phyloP scores from a whole-genome alignment of 1,139 yeast species.

The Meyerozyma elateridarum region DNA sequence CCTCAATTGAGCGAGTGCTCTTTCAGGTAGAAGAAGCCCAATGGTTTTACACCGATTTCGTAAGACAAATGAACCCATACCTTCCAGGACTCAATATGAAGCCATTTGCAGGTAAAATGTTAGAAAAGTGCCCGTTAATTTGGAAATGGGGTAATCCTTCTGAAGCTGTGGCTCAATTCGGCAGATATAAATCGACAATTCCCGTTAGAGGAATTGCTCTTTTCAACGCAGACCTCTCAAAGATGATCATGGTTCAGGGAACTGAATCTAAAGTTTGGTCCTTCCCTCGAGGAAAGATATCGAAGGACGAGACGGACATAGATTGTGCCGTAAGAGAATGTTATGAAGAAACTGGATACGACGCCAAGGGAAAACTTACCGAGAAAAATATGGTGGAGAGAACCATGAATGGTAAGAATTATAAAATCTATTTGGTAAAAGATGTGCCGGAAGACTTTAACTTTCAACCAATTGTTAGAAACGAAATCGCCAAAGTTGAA shows the following conservation, averaged over 20 bases:
- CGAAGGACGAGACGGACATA: slow-evolving; percentile 87
- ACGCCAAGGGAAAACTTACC: slow-evolving; percentile 61
- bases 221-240: slow-evolving; percentile 65
- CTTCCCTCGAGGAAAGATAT: slow-evolving; percentile 94
- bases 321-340: slow-evolving; percentile 94
- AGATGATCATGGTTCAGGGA: slow-evolving; percentile 78
- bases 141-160: slow-evolving; percentile 84
- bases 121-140: slow-evolving; percentile 76
- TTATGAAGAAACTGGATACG: slow-evolving; percentile 93
- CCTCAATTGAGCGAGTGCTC: slow-evolving; percentile 79
- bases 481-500: slow-evolving; percentile 65
- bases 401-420: slow-evolving; percentile 78
- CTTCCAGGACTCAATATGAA: slow-evolving; percentile 80
- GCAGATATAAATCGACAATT: slow-evolving; percentile 79
- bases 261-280: slow-evolving; percentile 87
- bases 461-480: slow-evolving; percentile 78
- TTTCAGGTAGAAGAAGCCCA: slow-evolving; percentile 98
- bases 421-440: slow-evolving; percentile 72
- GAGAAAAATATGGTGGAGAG: slow-evolving; percentile 77
- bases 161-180: slow-evolving; percentile 71
- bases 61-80: slow-evolving; percentile 66
- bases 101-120: slow-evolving; percentile 66
- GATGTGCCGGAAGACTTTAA: slow-evolving; percentile 73
- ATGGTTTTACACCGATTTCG: slow-evolving; percentile 92
- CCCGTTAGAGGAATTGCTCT: slow-evolving; percentile 97